phyloP scores from a whole-genome alignment of 2,329 filamentous ascomycete species.

The Aspergillus terreus region DNA sequence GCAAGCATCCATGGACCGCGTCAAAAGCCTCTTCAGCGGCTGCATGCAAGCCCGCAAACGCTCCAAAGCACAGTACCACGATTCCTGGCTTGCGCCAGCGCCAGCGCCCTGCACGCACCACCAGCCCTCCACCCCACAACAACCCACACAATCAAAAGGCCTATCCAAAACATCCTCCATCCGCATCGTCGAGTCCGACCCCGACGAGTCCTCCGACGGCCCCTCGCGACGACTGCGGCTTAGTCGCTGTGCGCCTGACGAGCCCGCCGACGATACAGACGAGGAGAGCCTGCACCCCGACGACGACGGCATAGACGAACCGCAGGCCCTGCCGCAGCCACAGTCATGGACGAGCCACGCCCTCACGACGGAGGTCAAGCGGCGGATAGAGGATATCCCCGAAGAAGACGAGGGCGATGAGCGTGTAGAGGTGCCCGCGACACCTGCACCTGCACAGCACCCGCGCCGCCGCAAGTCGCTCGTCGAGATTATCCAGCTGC shows the following conservation, averaged over 20 bases:
- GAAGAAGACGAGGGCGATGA: conserved; percentile 14
- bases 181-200: conserved; percentile 14
- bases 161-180: conserved; percentile 9
- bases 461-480: conserved; percentile 17
- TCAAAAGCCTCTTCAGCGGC: not conserved
- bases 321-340: not conserved
- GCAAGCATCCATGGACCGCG: not conserved
- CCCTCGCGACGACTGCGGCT: not conserved
- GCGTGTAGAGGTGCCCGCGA: not conserved
- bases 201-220: conserved; percentile 2
- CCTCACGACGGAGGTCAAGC: conserved; percentile 11
- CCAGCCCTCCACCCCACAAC: not conserved
- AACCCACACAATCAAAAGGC: not conserved
- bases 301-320: not conserved
- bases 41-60: not conserved
- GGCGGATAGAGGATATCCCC: conserved; percentile 18
- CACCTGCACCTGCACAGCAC: conserved; percentile 1
- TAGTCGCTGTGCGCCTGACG: not conserved
- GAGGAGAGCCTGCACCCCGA: not conserved
- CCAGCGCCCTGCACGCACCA: not conserved
- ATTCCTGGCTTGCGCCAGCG: not conserved
- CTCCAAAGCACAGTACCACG: not conserved
- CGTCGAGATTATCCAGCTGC: conserved; percentile 17
- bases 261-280: not conserved
- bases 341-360: not conserved